Evolutionary conservation across 2,329 filamentous ascomycete genomes (phyloP).

Genomic region (Sporothrix sp.): DNA sequence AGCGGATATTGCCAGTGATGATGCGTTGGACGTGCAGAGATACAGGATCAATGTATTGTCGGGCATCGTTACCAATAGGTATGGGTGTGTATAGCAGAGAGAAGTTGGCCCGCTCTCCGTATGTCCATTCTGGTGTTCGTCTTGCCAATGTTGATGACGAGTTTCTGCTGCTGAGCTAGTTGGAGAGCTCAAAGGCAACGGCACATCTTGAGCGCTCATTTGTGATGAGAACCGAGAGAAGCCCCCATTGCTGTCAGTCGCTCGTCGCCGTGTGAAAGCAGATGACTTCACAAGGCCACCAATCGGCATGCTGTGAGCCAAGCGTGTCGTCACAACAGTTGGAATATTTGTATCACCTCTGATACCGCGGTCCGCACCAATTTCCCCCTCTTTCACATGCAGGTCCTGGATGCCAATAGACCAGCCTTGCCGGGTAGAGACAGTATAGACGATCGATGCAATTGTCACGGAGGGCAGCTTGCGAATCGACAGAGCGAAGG

Average conservation of each 20-base stretch:
- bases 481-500: conserved; percentile 76
- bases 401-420: conserved; percentile 88
- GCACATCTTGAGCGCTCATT: too few relatives aligned
- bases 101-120: conserved; percentile 41
- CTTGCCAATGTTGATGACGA: neutral
- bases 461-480: conserved; percentile 52
- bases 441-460: conserved; percentile 80
- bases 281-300: neutral
- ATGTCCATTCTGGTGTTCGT: neutral
- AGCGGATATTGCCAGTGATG: conserved; percentile 56
- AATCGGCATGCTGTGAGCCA: conserved; percentile 32
- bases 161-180: neutral
- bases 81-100: conserved; percentile 69
- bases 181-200: too few relatives aligned
- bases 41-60: conserved; percentile 84
- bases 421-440: conserved; percentile 72
- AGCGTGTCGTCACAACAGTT: conserved; percentile 29
- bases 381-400: conserved; percentile 38
- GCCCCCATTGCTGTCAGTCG: neutral
- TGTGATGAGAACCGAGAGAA: neutral
- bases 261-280: neutral
- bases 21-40: conserved; percentile 63
- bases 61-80: conserved; percentile 70
- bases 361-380: neutral
- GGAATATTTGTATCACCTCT: conserved; percentile 14